Base-by-base conservation (phyloP, 495 filamentous ascomycete genomes). In the Aspergillus leporis region DNA sequence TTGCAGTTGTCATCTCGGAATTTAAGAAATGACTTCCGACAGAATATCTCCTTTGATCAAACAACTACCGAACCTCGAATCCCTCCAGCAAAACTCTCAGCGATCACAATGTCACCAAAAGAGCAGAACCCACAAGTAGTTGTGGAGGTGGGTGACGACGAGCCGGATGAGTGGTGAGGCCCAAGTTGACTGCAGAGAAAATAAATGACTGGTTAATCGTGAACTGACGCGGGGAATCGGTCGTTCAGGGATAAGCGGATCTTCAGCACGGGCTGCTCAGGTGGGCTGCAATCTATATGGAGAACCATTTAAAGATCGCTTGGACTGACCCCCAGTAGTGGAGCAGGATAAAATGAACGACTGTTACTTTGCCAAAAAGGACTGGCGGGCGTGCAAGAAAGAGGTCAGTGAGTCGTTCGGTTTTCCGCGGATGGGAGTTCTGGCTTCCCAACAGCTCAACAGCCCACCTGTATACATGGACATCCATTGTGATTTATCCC, bases 311-410 rank as follows among this genome's bases (percentile, higher is more conserved):
- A 31, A 41, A 50, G 28, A 56, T 54, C 51, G 52, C n/a, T 28
- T 22, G 51, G 47, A 21, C 58, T 69, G 36, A 66, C 13, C 53
- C 9, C 10, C 8, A 12, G 25, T 60, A 97, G 94, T 77, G 31
- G 93, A 98, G 69, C 96, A 98, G 70, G 78, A 83, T 30, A 96
- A 85, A 66, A 79, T 98, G 87, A 97, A 90, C 51, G 89, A 97
- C 73, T 98, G 94, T 73, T 97, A 93, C 70, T 97, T 84, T 71
- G 90, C 92, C 19, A 97, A 93, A 81, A 97, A 92, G 72, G 94
- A 98, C 71, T 98, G 94, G 94, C 82, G 94, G 64, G 76, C 81
- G 56, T 98, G 94, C 74, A 91, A 89, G 69, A 78, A 87, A 55
- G 93, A 96, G 85, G 94, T 95, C 74, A 80, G 91, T 70, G 56